phyloP scores from a whole-genome alignment of 2,329 filamentous ascomycete species.

The Trichophyton rubrum region DNA sequence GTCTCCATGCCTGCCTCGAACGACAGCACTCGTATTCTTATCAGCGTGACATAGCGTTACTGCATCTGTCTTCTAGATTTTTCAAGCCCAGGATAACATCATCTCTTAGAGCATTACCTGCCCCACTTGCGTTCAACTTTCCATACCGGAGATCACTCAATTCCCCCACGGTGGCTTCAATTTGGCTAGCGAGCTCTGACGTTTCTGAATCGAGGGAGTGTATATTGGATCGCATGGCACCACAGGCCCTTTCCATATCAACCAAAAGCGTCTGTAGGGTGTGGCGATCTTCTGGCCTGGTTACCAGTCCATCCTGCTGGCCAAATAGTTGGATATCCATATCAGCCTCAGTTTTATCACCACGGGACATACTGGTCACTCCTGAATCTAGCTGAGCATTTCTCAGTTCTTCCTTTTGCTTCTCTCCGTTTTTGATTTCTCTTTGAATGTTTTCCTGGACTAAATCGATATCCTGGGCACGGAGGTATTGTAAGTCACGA shows the following conservation, averaged over 20 bases:
- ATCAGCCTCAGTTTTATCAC: conserved; percentile 29
- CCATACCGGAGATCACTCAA: conserved; percentile 78
- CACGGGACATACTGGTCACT: conserved; percentile 22
- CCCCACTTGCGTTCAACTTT: conserved; percentile 43
- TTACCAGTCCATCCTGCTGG: conserved; percentile 26
- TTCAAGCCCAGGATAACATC: conserved; percentile 57
- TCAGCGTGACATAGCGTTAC: conserved; percentile 15
- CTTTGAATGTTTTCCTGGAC: conserved; percentile 45
- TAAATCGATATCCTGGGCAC: conserved; percentile 54
- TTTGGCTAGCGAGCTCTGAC: conserved; percentile 44
- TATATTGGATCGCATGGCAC: conserved; percentile 57
- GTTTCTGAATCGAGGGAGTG: conserved; percentile 53
- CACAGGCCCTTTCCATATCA: conserved; percentile 55
- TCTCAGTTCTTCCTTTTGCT: conserved; percentile 28
- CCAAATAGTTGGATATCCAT: conserved; percentile 50
- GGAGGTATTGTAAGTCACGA: conserved; percentile 63
- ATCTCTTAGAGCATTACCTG: conserved; percentile 49
- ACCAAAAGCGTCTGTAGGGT: conserved; percentile 52
- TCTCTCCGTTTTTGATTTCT: conserved; percentile 26
- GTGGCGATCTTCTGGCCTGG: conserved; percentile 39
- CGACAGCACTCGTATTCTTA: background rate
- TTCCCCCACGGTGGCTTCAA: conserved; percentile 55
- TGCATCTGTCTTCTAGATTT: conserved; percentile 52
- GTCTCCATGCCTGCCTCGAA: background rate
- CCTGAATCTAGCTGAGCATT: conserved; percentile 22